Base-by-base conservation (phyloP, 306 rosid genomes). In the Mucuna pruriens region DNA sequence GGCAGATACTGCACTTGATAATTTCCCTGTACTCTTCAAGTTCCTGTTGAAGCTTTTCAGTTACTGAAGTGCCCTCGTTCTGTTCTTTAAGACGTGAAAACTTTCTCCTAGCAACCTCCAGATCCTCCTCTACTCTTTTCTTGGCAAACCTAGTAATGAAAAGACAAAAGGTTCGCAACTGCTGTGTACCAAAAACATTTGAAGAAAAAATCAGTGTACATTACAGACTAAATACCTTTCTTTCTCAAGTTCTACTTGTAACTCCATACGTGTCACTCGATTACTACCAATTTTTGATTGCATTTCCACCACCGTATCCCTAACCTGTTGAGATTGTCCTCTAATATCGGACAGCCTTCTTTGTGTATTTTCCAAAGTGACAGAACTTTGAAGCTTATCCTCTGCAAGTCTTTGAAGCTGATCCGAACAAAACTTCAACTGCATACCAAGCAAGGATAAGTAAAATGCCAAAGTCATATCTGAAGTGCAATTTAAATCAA, bases 1-100 rank as follows among this genome's bases (percentile, higher is more conserved):
- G 89, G 86, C 99, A 96, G 85, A 96, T 88, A 82, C 85, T 87
- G 89, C 99, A 96, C 79, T 96, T 96, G 45, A 96, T 84, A 85
- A 96, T 94, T 76, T 92, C 93, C 78, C 84, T 88, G 77, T 90
- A 96, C 68, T 96, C 99, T 82, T 87, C 86, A 63, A 93, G 94
- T 80, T 96, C 99, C 84, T 87, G 90, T 51, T 90, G 93, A 79
- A 96, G 97, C 84, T 86, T 96, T 85, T 94, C 94, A 75, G 87
- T 85, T 67, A 90, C 72, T 29, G 92, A 85, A 60, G 89, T 90
- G 68, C 91, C 93, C 71, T 96, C 98, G 15, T 79, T 90, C 78
- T 88, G 88, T 6, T 88, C 92, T 84, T 78, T 85, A 79, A 96
- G 94, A 33, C 7, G 42, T 20, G 86, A 80, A 40, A 85, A 86